Base-by-base conservation (phyloP, 805 yeast species). In the Vanderwaltozyma polyspora region DNA sequence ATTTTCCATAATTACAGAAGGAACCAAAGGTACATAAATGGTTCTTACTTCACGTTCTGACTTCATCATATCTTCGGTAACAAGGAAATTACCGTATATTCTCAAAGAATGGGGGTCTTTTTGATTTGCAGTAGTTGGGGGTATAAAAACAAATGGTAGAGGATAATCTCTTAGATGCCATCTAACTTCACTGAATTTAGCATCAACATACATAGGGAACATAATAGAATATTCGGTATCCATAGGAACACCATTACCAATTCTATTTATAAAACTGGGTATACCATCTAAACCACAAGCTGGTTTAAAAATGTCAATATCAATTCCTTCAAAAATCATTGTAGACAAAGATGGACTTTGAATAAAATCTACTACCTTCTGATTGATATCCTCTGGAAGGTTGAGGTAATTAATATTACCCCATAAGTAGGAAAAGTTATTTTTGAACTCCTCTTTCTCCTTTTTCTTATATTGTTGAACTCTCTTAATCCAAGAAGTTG, bases 101-200 rank as follows among this genome's bases (percentile, higher is more conserved):
- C 60, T 35, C n/a, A 63, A 38, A 34, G 63, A 51, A 44, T 66
- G 38, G 42, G 33, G 29, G 18, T 45, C 36, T 5, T 36, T 35
- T 32, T 61, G 65, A 0, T 38, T 15, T 30, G 62, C 43, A 3
- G 60, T 57, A 10, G 65, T 60, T 11, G 64, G 58, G 0, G 95
- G 95, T 41, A 87, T 72, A 42, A 76, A 75, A 7, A 83, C 54
- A 32, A 87, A 59, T 0, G 97, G 96, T 12, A 89, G 49, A 0
- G 96, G 96, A 49, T 80, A 85, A 49, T 87, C 97, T 35, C 91
- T 63, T 39, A 87, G 45, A 51, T 82, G 89, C 46, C 76, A 67
- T 39, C 91, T 60, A 10, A 77, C 51, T 46, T 84, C 93, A 3
- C 62, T 59, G 25, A 82, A 62, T 12, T 60, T 64, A 33, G 82